Conservation (phyloP, 108 stramenopile genomes). For the Pseudonitzschia delicatissima region DNA sequence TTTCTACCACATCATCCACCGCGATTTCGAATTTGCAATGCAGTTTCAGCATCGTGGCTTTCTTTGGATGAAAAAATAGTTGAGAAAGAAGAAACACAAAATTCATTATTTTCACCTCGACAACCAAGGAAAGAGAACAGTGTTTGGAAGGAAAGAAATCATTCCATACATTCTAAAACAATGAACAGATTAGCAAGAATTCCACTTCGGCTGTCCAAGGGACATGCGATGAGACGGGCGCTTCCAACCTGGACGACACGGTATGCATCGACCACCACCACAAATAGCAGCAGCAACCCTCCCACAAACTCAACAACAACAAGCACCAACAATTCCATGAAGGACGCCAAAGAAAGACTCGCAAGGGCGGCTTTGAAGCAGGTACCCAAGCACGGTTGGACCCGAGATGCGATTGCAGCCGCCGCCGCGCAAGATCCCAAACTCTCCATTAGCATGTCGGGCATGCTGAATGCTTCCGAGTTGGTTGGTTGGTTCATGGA, state of each 20-base stretch:
- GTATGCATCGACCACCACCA: background rate
- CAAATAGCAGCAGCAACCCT: background rate
- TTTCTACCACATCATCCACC: too few relatives aligned
- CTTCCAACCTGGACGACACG: background rate
- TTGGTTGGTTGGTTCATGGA: conserved; percentile 79
- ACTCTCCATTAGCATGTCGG: conserved; percentile 60
- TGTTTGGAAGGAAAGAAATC: too few relatives aligned
- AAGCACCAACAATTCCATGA: conserved; percentile 7
- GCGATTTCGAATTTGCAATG: too few relatives aligned
- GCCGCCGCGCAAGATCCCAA: conserved; percentile 47
- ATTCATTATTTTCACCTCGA: too few relatives aligned
- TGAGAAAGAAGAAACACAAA: too few relatives aligned
- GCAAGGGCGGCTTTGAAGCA: conserved; percentile 46
- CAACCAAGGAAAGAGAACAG: too few relatives aligned
- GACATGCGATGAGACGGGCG: background rate
- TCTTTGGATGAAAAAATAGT: too few relatives aligned
- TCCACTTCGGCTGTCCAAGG: background rate
- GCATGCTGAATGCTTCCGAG: conserved; percentile 63
- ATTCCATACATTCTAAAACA: too few relatives aligned
- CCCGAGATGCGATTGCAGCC: conserved; percentile 71
- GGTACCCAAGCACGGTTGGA: conserved; percentile 78
- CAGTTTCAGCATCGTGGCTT: too few relatives aligned
- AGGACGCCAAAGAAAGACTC: conserved; percentile 8
- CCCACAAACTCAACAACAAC: background rate
- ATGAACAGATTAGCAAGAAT: background rate